Percentiles rank a stretch among this genome's conserved stretches.
Evolutionary conservation across 1,284 basidiomycete species (phyloP).

Genomic region (Pseudozyma sp.): DNA sequence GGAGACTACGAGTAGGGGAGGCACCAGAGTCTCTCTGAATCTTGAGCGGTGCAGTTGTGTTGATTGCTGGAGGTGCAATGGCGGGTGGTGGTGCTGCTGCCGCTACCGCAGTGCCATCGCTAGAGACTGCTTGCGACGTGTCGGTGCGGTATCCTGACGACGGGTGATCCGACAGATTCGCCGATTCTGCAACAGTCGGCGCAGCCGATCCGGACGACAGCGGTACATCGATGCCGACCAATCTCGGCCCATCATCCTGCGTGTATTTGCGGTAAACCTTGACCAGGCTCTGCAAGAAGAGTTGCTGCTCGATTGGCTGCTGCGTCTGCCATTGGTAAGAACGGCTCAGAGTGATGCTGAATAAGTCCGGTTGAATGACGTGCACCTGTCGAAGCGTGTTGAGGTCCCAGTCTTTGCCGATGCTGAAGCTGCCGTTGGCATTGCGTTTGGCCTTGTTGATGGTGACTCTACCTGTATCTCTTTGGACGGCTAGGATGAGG

Average conservation of each 20-base stretch:
- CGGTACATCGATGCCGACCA: slow-evolving; percentile 50
- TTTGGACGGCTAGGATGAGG: slow-evolving; percentile 60
- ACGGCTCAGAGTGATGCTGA: slow-evolving; percentile 59
- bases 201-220: slow-evolving; percentile 9
- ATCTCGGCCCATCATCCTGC: slow-evolving; percentile 43
- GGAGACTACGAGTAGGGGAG: slow-evolving; percentile 12
- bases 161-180: slow-evolving; percentile 27
- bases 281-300: slow-evolving; percentile 59
- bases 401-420: slow-evolving; percentile 96
- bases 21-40: not conserved
- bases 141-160: slow-evolving; percentile 24
- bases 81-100: not conserved
- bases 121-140: slow-evolving; percentile 20
- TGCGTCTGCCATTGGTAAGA: slow-evolving; percentile 66
- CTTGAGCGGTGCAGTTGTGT: slow-evolving; percentile 1
- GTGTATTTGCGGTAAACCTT: slow-evolving; percentile 63
- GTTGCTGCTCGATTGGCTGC: slow-evolving; percentile 53
- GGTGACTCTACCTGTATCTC: slow-evolving; percentile 57
- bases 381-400: slow-evolving; percentile 83
- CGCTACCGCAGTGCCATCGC: slow-evolving; percentile 14
- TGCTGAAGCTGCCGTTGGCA: slow-evolving; percentile 92
- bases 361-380: slow-evolving; percentile 71
- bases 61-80: slow-evolving; percentile 6
- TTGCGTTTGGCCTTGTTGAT: slow-evolving; percentile 93
- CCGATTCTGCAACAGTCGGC: slow-evolving; percentile 22